Conservation (phyloP, 306 rosid genomes). For the Dalbergia oliveri region DNA sequence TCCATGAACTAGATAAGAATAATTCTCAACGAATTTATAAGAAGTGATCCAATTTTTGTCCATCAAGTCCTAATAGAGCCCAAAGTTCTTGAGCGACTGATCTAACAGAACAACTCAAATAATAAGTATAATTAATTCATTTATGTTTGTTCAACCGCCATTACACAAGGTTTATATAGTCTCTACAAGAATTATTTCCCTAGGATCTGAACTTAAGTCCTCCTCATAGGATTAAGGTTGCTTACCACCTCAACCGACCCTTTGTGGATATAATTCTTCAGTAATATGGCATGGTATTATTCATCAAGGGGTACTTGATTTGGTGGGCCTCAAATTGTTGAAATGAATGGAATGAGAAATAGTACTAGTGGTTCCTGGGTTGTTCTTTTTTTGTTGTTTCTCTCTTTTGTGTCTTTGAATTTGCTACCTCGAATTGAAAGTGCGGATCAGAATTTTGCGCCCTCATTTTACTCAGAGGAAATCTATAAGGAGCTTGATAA, state of each 20-base stretch:
- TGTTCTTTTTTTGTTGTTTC: slow-evolving; percentile 36
- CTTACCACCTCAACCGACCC: neutral
- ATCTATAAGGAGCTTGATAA: slow-evolving; percentile 56
- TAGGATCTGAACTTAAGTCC: neutral
- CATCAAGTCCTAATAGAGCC: too few relatives aligned
- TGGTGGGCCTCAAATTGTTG: slow-evolving; percentile 45
- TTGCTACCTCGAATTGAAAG: slow-evolving; percentile 45
- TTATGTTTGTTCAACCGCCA: too few relatives aligned
- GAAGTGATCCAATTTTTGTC: too few relatives aligned
- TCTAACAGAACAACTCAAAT: too few relatives aligned
- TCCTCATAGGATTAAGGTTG: neutral
- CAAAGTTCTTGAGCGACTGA: too few relatives aligned
- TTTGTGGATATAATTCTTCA: too few relatives aligned
- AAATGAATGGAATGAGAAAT: slow-evolving; percentile 55
- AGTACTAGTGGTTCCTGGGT: slow-evolving; percentile 34
- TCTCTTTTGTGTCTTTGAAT: slow-evolving; percentile 43
- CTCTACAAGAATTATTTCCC: neutral
- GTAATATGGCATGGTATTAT: slow-evolving; percentile 20
- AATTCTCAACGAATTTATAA: too few relatives aligned
- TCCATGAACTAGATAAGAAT: too few relatives aligned
- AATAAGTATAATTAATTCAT: too few relatives aligned
- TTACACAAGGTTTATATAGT: neutral
- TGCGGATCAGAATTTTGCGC: slow-evolving; percentile 44
- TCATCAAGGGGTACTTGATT: slow-evolving; percentile 39
- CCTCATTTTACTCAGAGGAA: slow-evolving; percentile 52